phyloP scores from a whole-genome alignment of 148 eudicot genomes.

The Hydrangea macrophylla region DNA sequence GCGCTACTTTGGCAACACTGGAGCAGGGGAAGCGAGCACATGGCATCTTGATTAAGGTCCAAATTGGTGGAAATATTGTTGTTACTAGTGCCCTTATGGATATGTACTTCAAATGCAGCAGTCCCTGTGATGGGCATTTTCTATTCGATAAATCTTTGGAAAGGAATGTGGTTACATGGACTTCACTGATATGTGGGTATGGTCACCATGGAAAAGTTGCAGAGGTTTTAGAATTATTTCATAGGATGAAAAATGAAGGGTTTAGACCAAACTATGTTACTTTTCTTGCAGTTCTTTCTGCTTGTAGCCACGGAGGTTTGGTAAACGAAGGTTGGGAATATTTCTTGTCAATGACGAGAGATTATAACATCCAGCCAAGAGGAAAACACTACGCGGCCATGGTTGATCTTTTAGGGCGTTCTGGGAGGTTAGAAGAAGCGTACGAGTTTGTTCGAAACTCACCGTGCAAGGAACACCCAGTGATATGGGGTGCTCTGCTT shows the following conservation, averaged over 20 bases:
- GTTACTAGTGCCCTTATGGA: conserved; percentile 82
- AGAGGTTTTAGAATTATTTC: conserved; percentile 56
- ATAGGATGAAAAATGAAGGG: conserved; percentile 68
- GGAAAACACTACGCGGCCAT: conserved; percentile 72
- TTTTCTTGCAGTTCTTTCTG: conserved; percentile 84
- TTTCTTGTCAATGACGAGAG: conserved; percentile 60
- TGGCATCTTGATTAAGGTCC: conserved; percentile 60
- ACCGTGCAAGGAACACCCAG: conserved; percentile 57
- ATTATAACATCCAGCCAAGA: conserved; percentile 63
- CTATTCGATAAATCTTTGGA: conserved; percentile 50
- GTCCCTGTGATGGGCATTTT: conserved; percentile 55
- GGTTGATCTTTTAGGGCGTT: conserved; percentile 84
- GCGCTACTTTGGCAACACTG: conserved; percentile 63
- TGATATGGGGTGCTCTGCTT: conserved; percentile 81
- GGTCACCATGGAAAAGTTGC: conserved; percentile 63
- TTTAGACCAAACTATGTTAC: conserved; percentile 72
- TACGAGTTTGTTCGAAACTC: conserved; percentile 50
- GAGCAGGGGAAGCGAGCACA: conserved; percentile 84
- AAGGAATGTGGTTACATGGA: conserved; percentile 82
- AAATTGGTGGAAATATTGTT: conserved; percentile 53
- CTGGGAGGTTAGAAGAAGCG: conserved; percentile 83
- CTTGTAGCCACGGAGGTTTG: conserved; percentile 93
- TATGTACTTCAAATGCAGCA: conserved; percentile 92
- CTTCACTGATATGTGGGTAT: conserved; percentile 72
- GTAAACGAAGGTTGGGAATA: conserved; percentile 71